Percentiles rank a stretch among this genome's conserved stretches.
These are phyloP conservation scores for Penicillium waksmanii DNA, from an alignment of 495 filamentous ascomycete species.

Conservation along the genomic window DNA sequence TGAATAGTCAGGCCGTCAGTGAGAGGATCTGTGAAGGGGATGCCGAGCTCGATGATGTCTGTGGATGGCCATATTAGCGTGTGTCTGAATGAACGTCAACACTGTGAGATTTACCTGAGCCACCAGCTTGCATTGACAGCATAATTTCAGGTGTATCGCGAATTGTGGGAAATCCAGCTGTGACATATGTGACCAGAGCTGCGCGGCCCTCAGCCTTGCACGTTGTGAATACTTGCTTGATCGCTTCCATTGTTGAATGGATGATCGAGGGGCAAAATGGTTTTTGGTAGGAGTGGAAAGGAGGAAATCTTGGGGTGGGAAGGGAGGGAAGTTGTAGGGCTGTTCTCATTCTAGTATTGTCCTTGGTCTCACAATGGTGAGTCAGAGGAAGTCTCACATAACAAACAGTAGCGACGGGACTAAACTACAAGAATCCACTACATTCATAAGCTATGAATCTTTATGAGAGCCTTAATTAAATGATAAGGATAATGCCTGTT, in stretches of 20 bases:
- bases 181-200: slow-evolving; percentile 87
- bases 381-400: too few relatives aligned
- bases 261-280: not conserved
- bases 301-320: not conserved
- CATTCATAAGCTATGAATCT: too few relatives aligned
- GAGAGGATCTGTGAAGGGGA: slow-evolving; percentile 96
- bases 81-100: not conserved
- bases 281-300: not conserved
- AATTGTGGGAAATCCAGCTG: slow-evolving; percentile 78
- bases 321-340: not conserved
- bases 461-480: too few relatives aligned
- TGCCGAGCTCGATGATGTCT: slow-evolving; percentile 59
- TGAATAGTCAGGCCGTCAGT: slow-evolving; percentile 92
- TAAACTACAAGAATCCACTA: too few relatives aligned
- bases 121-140: slow-evolving; percentile 83
- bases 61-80: not conserved
- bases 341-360: too few relatives aligned
- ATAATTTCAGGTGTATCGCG: slow-evolving; percentile 74
- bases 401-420: too few relatives aligned
- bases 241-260: slow-evolving; percentile 58
- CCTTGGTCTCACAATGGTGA: too few relatives aligned
- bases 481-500: too few relatives aligned
- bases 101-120: slow-evolving; percentile 60
- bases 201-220: slow-evolving; percentile 62
- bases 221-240: slow-evolving; percentile 74